Evolutionary conservation across 1,284 basidiomycete genomes (phyloP), one percentile per base, ranked within the genome.

Genomic region (Microbotryum silenes-acaulis): DNA sequence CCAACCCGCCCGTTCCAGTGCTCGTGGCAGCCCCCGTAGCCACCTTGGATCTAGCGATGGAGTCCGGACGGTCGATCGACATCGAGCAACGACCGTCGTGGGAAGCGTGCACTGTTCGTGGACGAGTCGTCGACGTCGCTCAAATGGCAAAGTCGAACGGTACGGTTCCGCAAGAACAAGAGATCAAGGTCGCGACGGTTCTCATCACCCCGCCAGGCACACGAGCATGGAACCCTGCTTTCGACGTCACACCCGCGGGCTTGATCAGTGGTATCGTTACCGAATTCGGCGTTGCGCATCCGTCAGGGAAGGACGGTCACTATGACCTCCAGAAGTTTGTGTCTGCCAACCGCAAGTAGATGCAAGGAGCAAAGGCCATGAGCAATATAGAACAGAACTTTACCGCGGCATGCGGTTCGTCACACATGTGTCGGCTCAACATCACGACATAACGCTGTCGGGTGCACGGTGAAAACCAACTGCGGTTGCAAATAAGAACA

Each of bases 171-270:
- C 77, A 78, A 54, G 74, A 78, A 31, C 84, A 86, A 69, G 82
- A 82, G 47, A 54, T 61, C 0, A 81, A 83, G 51, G 85, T 89
- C 23, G 83, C 87, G 81, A 81, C 88, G 59, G 88, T 88, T 0
- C 85, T 88, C 0, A 77, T 81, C 46, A 83, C 80, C 5, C 76
- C 88, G 20, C 77, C 81, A 60, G 83, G 79, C 16, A 68, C 66
- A 14, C 70, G 69, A 58, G 83, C 92, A 10, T 91, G 92, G 76
- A 96, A 94, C 75, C 91, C 91, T 4, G 88, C 87, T 65, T 96
- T 94, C 74, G 91, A 94, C 73, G 90, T 96, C 20, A 94, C 91
- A 0, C 91, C 91, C 1, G 88, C 90, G 2, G 85, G 88, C 66
- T 72, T 80, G 27, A 80, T 80, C 63, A 67, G 64, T 54, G 71